These are phyloP conservation scores for Sugiyamaella boreocaroliniensis DNA, from an alignment of 805 yeast species.

Conservation along the genomic window DNA sequence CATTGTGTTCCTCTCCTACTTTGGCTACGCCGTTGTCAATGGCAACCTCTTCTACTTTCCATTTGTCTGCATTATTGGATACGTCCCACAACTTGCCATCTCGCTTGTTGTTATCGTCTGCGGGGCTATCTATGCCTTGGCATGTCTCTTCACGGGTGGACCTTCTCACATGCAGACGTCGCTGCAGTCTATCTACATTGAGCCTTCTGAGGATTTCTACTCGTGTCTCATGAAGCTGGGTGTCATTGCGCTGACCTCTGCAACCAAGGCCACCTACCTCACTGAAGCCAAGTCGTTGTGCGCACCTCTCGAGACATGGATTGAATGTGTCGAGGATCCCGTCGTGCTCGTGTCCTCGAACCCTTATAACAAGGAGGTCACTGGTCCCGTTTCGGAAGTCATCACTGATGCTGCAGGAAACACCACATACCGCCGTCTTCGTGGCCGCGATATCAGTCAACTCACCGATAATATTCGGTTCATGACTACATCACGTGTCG, in stretches of 20 bases:
- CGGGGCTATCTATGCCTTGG: conserved; percentile 46
- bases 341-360: neutral
- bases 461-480: neutral
- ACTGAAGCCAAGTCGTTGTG: conserved; percentile 47
- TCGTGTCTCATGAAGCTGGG: conserved; percentile 56
- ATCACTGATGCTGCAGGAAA: neutral
- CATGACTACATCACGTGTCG: conserved; percentile 8
- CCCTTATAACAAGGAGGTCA: conserved; percentile 55
- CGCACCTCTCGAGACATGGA: conserved; percentile 49
- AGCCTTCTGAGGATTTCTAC: conserved; percentile 56
- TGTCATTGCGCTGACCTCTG: conserved; percentile 56
- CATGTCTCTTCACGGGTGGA: conserved; percentile 51
- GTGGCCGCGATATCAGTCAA: neutral
- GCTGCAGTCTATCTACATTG: conserved; percentile 29
- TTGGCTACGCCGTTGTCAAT: conserved; percentile 35
- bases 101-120: conserved; percentile 47
- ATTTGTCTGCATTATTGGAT: conserved; percentile 48
- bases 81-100: conserved; percentile 60
- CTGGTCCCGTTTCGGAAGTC: conserved; percentile 28
- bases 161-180: conserved; percentile 36
- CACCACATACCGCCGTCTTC: neutral
- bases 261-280: conserved; percentile 59
- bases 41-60: conserved; percentile 48
- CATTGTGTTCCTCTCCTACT: conserved; percentile 43
- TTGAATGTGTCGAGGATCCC: conserved; percentile 32